phyloP scores from a whole-genome alignment of 148 eudicot species.

The Oxyria digyna region DNA sequence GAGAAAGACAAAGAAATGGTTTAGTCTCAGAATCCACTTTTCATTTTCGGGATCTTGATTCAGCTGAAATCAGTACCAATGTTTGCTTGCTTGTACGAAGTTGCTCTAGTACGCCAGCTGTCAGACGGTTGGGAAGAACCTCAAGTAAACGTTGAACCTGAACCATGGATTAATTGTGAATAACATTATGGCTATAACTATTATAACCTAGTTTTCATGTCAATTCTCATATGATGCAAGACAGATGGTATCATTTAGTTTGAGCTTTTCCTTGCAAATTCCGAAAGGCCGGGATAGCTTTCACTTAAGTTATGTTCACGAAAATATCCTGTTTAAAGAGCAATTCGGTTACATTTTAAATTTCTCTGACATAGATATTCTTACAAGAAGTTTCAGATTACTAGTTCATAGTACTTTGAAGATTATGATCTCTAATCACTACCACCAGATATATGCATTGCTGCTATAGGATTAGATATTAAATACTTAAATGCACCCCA shows the following conservation, averaged over 20 bases:
- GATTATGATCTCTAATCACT: neutral
- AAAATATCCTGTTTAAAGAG: neutral
- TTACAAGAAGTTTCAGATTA: neutral
- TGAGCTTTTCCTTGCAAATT: neutral
- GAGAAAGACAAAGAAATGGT: neutral
- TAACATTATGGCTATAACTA: neutral
- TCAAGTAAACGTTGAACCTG: constrained; percentile 84
- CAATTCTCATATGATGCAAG: neutral
- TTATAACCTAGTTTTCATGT: neutral
- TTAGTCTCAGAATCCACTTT: neutral
- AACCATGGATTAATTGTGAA: constrained; percentile 6
- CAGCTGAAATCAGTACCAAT: constrained; percentile 32
- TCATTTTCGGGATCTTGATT: neutral
- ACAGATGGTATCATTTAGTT: neutral
- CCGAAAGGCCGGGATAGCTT: neutral
- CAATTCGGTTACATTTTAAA: neutral
- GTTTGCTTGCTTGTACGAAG: constrained; percentile 91
- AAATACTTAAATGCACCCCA: neutral
- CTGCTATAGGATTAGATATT: neutral
- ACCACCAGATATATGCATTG: neutral
- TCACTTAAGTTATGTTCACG: neutral
- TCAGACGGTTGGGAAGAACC: constrained; percentile 77
- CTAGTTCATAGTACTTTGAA: neutral
- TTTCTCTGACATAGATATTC: neutral
- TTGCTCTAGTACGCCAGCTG: constrained; percentile 75